These are phyloP conservation scores for Elongisporangium senticosum DNA, from an alignment of 352 stramenopile genomes.

Conservation along the genomic window DNA sequence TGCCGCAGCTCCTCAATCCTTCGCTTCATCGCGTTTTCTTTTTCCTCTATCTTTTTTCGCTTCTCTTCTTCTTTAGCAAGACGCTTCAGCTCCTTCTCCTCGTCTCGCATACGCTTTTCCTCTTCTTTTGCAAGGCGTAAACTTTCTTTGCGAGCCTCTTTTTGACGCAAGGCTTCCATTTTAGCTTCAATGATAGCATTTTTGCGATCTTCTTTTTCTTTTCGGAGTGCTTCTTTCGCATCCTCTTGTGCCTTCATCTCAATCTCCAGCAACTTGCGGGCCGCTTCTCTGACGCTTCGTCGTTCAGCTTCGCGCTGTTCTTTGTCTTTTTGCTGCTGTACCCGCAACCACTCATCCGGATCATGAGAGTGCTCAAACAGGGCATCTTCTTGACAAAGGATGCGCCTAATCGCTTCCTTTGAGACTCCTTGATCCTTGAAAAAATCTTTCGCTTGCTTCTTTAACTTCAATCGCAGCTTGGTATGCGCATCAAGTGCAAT, in stretches of 20 bases:
- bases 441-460: conserved; percentile 49
- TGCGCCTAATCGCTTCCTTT: conserved; percentile 37
- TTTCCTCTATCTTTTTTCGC: conserved; percentile 62
- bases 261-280: conserved; percentile 64
- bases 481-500: conserved; percentile 52
- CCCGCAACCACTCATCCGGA: conserved; percentile 32
- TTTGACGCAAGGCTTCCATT: conserved; percentile 53
- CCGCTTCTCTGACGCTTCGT: conserved; percentile 59
- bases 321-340: conserved; percentile 34
- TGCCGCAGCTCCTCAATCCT: conserved; percentile 65
- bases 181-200: conserved; percentile 62
- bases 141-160: conserved; percentile 63
- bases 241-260: conserved; percentile 77
- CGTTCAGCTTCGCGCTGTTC: conserved; percentile 62
- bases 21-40: conserved; percentile 66
- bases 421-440: conserved; percentile 24
- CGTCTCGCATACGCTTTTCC: conserved; percentile 56
- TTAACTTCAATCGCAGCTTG: conserved; percentile 49
- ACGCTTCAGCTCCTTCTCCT: conserved; percentile 67
- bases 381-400: conserved; percentile 37
- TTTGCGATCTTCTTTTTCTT: conserved; percentile 65
- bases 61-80: conserved; percentile 68
- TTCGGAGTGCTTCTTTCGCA: conserved; percentile 58
- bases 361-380: conserved; percentile 36
- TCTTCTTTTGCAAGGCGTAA: conserved; percentile 57